phyloP scores from a whole-genome alignment of 1,284 basidiomycete species.

The Cystobasidiaceae sp. region DNA sequence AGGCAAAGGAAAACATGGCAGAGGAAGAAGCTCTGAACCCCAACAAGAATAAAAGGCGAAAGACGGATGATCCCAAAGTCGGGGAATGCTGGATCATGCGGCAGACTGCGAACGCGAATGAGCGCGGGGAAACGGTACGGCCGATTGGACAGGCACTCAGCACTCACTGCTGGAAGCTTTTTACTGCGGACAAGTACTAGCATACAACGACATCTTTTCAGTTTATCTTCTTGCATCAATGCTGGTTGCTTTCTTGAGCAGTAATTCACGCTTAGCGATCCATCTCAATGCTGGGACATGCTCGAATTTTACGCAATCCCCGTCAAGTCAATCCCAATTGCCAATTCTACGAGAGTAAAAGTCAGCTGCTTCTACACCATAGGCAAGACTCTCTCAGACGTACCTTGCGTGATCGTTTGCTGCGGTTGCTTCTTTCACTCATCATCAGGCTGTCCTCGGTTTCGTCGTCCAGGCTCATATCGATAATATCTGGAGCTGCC shows the following conservation, averaged over 20 bases:
- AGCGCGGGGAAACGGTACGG: background rate
- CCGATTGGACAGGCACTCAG: constrained; percentile 26
- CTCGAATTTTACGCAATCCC: too few relatives aligned
- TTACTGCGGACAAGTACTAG: constrained; percentile 19
- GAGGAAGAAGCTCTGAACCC: constrained; percentile 8
- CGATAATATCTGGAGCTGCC: constrained; percentile 3
- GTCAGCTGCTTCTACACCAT: background rate
- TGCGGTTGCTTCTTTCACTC: constrained; percentile 2
- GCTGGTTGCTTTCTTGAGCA: too few relatives aligned
- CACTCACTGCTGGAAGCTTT: constrained; percentile 25
- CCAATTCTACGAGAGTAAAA: background rate
- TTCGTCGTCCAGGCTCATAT: constrained; percentile 25
- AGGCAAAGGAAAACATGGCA: background rate
- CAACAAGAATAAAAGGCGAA: background rate
- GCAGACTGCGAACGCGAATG: background rate
- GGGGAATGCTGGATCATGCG: constrained; percentile 31
- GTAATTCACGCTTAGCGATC: too few relatives aligned
- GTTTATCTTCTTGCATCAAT: too few relatives aligned
- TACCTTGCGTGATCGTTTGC: constrained; percentile 22
- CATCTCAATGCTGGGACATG: too few relatives aligned
- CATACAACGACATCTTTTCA: background rate
- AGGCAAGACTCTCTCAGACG: background rate
- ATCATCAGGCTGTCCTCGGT: constrained; percentile 3
- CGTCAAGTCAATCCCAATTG: background rate
- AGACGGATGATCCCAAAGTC: constrained; percentile 4